Evolutionary conservation across 1,139 yeast species (phyloP).

Genomic region (Tardiomyces depauwii): DNA sequence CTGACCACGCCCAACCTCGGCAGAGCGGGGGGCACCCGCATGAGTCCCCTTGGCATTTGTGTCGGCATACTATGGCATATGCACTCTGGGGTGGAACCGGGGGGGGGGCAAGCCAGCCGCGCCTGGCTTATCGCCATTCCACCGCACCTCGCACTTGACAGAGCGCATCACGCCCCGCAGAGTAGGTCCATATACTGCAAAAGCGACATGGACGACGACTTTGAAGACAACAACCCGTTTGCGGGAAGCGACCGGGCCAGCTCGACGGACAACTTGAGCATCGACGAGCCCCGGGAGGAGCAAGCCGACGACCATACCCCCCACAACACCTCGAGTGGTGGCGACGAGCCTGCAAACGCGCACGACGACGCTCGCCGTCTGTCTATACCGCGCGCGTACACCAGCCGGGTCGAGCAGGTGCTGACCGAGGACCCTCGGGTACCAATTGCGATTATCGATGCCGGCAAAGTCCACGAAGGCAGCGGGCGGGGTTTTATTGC

Average conservation of each 20-base stretch:
- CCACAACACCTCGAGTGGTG: not conserved
- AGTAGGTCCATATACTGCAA: too few relatives aligned
- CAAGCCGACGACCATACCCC: not conserved
- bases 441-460: constrained; percentile 51
- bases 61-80: too few relatives aligned
- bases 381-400: constrained; percentile 13
- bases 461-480: constrained; percentile 71
- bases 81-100: too few relatives aligned
- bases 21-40: too few relatives aligned
- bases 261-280: not conserved
- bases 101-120: too few relatives aligned
- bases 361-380: not conserved
- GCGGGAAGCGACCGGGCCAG: constrained; percentile 23
- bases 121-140: too few relatives aligned
- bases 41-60: too few relatives aligned
- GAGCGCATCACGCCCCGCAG: too few relatives aligned
- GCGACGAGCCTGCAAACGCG: not conserved
- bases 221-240: constrained; percentile 34
- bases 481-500: constrained; percentile 63
- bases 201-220: constrained; percentile 19
- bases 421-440: constrained; percentile 23
- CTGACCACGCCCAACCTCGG: too few relatives aligned
- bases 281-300: not conserved
- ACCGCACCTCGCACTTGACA: too few relatives aligned
- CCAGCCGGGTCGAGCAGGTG: constrained; percentile 28